A percentile compares a stretch with the other conserved stretches of the same genome.
Evolutionary conservation across 2,329 filamentous ascomycete species (phyloP).

Genomic region (Neodidymelliopsis sp.): DNA sequence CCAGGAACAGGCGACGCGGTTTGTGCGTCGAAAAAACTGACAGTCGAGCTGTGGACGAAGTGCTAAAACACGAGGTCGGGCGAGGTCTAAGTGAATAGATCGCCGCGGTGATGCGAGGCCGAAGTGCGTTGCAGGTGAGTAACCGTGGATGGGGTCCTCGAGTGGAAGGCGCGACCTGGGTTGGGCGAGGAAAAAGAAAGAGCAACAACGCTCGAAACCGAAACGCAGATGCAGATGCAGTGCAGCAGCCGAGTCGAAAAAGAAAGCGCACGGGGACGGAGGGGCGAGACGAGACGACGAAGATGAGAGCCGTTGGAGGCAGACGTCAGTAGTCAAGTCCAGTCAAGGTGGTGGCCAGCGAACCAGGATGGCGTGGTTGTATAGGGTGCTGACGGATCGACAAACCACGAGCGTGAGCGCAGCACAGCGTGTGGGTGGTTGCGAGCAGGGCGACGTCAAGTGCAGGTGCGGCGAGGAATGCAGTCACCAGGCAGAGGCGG

Average conservation of each 20-base stretch:
- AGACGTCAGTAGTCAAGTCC: conserved; percentile 1
- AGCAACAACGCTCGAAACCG: conserved; percentile 26
- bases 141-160: conserved; percentile 11
- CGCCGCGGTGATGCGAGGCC: conserved; percentile 36
- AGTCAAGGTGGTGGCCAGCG: conserved; percentile 17
- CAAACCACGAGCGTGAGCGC: conserved; percentile 17
- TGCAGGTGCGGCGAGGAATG: conserved; percentile 4
- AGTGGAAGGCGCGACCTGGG: conserved; percentile 18
- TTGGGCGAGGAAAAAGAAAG: conserved; percentile 16
- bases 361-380: conserved; percentile 7
- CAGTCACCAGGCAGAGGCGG: conserved; percentile 13
- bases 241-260: conserved; percentile 16
- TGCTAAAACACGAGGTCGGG: conserved; percentile 38
- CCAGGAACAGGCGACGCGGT: conserved; percentile 23
- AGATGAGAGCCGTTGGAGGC: neutral
- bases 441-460: conserved; percentile 10
- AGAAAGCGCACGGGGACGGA: conserved; percentile 14
- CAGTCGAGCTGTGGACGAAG: conserved; percentile 16
- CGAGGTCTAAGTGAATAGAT: conserved; percentile 53
- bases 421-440: conserved; percentile 21
- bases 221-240: conserved; percentile 21
- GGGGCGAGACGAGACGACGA: conserved; percentile 13
- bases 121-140: conserved; percentile 26
- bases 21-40: conserved; percentile 20
- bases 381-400: neutral